A percentile compares a stretch with the other conserved stretches of the same genome.
Conservation (phyloP, 345 rosid species). For the Ceriops decandra region DNA sequence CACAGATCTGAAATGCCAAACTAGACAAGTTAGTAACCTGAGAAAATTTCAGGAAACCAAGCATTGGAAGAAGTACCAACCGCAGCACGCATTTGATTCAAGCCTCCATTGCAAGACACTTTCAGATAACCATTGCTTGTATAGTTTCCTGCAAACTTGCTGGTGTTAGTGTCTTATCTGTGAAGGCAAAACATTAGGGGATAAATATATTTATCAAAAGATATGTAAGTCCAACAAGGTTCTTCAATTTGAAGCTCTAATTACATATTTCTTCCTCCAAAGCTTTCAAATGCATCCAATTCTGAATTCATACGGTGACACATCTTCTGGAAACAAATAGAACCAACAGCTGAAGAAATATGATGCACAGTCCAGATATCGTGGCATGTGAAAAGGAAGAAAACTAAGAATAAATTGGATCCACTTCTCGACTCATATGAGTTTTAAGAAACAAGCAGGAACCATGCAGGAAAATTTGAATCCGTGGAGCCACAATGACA, state of each 20-base stretch:
- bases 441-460: neutral
- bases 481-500: neutral
- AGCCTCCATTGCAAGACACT: conserved; percentile 89
- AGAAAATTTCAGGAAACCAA: conserved; percentile 16
- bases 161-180: conserved; percentile 6
- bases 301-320: neutral
- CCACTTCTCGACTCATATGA: neutral
- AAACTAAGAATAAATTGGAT: neutral
- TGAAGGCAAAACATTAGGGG: neutral
- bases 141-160: conserved; percentile 57
- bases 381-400: neutral
- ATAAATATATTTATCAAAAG: neutral
- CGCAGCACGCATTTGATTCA: conserved; percentile 98
- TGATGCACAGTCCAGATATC: conserved; percentile 9
- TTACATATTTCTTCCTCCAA: no score
- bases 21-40: conserved; percentile 15
- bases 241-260: neutral
- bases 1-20: conserved; percentile 65
- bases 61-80: conserved; percentile 44
- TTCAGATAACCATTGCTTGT: conserved; percentile 73
- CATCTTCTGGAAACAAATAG: neutral
- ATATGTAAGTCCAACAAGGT: neutral
- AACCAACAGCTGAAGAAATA: neutral
- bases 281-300: neutral
- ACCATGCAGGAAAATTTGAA: neutral